These are phyloP conservation scores for Patellifolia procumbens DNA, from an alignment of 179 eudicot genomes.

Conservation along the genomic window DNA sequence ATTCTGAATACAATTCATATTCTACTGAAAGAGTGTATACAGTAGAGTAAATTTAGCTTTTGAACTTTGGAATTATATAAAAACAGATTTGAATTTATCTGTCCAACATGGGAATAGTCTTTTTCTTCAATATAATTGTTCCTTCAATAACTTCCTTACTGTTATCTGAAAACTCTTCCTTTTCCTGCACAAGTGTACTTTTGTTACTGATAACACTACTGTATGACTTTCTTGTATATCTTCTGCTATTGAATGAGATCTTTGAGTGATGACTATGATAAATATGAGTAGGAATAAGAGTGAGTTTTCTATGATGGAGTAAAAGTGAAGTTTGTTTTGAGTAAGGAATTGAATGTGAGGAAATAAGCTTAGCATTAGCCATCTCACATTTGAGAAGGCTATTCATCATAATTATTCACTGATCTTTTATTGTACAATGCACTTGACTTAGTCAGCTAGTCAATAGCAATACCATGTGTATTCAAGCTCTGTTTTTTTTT, in stretches of 20 bases:
- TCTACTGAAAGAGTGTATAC: too few species aligned
- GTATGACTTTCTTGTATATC: background rate
- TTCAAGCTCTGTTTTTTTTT: background rate
- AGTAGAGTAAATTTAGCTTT: too few species aligned
- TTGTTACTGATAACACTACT: background rate
- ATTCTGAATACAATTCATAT: too few species aligned
- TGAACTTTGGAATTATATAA: too few species aligned
- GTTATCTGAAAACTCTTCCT: background rate
- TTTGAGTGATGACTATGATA: background rate
- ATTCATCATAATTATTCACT: background rate
- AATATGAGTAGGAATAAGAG: background rate
- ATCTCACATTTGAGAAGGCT: too few species aligned
- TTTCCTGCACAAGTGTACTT: background rate
- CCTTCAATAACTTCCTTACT: constrained; percentile 33
- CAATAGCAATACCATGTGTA: background rate
- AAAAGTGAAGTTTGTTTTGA: background rate
- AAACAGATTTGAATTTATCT: background rate
- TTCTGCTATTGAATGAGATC: background rate
- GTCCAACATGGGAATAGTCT: constrained; percentile 20
- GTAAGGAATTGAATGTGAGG: background rate
- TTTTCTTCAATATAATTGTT: constrained; percentile 36
- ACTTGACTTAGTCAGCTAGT: background rate
- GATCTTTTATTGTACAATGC: background rate
- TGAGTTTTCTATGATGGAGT: background rate
- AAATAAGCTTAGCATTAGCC: background rate